Percentiles rank a stretch among this genome's conserved stretches.
Conservation (phyloP, 495 filamentous ascomycete species). For the Penicillium cataractarum region DNA sequence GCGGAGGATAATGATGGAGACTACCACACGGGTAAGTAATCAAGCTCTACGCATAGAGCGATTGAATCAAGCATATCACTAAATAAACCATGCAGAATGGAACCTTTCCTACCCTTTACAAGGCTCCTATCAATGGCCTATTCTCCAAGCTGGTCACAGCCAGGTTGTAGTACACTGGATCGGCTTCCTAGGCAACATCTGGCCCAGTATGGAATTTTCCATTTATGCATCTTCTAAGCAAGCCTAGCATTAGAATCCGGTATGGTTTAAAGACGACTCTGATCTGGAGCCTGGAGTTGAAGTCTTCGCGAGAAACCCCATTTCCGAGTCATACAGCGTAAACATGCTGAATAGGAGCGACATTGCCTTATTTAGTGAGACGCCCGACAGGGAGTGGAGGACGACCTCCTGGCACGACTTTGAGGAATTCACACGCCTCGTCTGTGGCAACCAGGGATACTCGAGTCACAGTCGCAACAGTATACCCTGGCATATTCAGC, state of each 20-base stretch:
- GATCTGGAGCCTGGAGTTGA: neutral
- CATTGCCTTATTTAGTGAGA: no score
- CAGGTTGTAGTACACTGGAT: neutral
- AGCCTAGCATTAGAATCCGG: neutral
- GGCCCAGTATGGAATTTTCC: neutral
- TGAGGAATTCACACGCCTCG: neutral
- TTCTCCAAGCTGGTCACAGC: neutral
- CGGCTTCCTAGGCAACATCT: neutral
- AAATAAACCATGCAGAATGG: neutral
- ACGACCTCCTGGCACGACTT: neutral
- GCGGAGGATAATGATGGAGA: neutral
- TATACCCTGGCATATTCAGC: neutral
- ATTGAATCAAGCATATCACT: neutral
- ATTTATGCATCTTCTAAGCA: neutral
- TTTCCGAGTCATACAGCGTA: neutral
- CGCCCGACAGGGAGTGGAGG: neutral
- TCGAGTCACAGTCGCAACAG: neutral
- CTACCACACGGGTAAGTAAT: neutral
- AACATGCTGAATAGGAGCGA: neutral
- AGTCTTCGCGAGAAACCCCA: neutral
- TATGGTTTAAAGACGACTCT: neutral
- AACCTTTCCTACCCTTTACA: neutral
- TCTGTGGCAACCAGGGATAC: neutral
- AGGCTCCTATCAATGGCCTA: neutral
- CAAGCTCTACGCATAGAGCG: neutral